phyloP scores from a whole-genome alignment of 2,329 filamentous ascomycete genomes.

The Penicillium sp. region DNA sequence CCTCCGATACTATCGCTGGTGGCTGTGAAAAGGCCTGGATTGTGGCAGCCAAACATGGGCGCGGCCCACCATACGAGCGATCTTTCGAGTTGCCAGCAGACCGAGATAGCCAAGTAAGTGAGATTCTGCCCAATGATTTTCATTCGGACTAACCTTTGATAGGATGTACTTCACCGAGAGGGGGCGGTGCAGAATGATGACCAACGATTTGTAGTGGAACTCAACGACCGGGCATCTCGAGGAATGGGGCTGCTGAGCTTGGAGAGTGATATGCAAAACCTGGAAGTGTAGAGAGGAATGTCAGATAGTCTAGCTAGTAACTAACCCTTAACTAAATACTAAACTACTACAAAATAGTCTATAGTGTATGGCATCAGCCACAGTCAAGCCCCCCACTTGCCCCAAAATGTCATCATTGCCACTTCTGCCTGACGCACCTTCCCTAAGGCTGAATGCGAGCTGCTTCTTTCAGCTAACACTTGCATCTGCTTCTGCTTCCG shows the following conservation, averaged over 20 bases:
- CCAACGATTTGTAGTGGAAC: constrained; percentile 62
- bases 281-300: constrained; percentile 56
- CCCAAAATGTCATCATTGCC: constrained; percentile 24
- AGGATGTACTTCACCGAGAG: constrained; percentile 32
- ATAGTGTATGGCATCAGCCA: background rate
- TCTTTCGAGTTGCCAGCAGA: constrained; percentile 23
- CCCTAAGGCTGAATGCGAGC: constrained; percentile 18
- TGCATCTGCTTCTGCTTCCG: background rate
- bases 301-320: too few relatives aligned
- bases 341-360: constrained; percentile 6
- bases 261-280: constrained; percentile 72
- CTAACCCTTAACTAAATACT: too few relatives aligned
- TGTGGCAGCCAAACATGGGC: constrained; percentile 71
- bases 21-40: constrained; percentile 87
- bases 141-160: constrained; percentile 24
- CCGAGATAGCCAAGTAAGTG: constrained; percentile 20
- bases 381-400: background rate
- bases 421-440: constrained; percentile 25
- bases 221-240: constrained; percentile 69
- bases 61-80: constrained; percentile 72
- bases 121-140: constrained; percentile 1
- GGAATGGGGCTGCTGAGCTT: constrained; percentile 78
- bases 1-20: constrained; percentile 76
- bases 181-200: constrained; percentile 42
- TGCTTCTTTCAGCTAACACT: constrained; percentile 5